Percentiles rank a stretch among this genome's conserved stretches.
phyloP scores from a whole-genome alignment of 176 grass and related monocot genomes.

The Pontederia crassipes region DNA sequence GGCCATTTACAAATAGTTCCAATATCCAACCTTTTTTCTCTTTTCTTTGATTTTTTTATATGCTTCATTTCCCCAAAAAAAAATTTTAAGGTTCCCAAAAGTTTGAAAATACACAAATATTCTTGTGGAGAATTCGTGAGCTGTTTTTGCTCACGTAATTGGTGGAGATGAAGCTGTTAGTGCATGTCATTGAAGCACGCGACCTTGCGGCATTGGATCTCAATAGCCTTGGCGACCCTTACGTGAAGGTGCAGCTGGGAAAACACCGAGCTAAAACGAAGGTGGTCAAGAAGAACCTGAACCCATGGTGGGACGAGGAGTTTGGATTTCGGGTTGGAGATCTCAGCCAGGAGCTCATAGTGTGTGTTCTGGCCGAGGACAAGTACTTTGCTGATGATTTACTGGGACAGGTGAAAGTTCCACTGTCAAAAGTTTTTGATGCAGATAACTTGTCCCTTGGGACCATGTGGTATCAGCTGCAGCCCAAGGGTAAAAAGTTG shows the following conservation, averaged over 20 bases:
- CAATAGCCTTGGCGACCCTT: slow-evolving; percentile 48
- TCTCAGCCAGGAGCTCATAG: slow-evolving; percentile 54
- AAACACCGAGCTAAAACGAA: slow-evolving; percentile 63
- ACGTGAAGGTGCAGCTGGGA: slow-evolving; percentile 62
- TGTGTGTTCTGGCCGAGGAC: slow-evolving; percentile 71
- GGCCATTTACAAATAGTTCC: no score
- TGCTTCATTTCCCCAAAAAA: no score
- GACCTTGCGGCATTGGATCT: slow-evolving; percentile 48
- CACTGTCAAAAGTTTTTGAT: slow-evolving; percentile 56
- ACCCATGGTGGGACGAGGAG: slow-evolving; percentile 77
- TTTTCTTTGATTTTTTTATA: no score
- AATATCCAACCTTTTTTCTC: no score
- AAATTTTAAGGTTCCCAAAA: no score
- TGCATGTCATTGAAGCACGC: slow-evolving; percentile 61
- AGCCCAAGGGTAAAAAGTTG: slow-evolving; percentile 75
- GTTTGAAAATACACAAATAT: no score
- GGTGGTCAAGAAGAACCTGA: slow-evolving; percentile 39
- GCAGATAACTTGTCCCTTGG: slow-evolving; percentile 55
- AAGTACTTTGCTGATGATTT: slow-evolving; percentile 80
- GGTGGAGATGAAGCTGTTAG: slow-evolving; percentile 55
- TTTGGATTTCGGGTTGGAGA: slow-evolving; percentile 70
- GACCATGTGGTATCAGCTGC: slow-evolving; percentile 60
- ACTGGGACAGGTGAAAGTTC: slow-evolving; percentile 76
- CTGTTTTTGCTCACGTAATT: neutral
- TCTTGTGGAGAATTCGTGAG: no score